These are phyloP conservation scores for Fonsecaea pedrosoi DNA, from an alignment of 2,329 filamentous ascomycete genomes.

Conservation along the genomic window DNA sequence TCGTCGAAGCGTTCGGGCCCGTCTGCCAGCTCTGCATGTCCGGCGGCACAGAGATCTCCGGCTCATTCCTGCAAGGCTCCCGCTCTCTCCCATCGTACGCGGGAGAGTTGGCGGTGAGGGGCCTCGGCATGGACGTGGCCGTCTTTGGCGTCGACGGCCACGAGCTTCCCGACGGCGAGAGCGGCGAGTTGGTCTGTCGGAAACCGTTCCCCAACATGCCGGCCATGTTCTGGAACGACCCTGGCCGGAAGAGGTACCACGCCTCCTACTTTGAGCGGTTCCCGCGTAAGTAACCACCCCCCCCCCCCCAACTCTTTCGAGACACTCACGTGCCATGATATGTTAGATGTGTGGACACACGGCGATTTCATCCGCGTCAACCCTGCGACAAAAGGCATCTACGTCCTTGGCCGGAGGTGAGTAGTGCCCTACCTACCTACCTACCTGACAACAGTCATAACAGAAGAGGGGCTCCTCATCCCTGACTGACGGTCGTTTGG, in stretches of 20 bases:
- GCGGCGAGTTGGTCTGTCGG: slow-evolving; percentile 76
- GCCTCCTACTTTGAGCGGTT: slow-evolving; percentile 40
- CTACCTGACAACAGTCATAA: neutral
- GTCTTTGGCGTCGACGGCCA: slow-evolving; percentile 13
- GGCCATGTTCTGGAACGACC: slow-evolving; percentile 64
- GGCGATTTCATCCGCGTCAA: slow-evolving; percentile 60
- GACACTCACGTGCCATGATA: neutral
- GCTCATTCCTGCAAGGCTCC: slow-evolving; percentile 59
- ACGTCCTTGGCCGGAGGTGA: slow-evolving; percentile 26
- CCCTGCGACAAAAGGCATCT: slow-evolving; percentile 17
- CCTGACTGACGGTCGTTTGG: neutral
- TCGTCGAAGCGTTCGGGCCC: slow-evolving; percentile 22
- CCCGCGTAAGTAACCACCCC: slow-evolving; percentile 12
- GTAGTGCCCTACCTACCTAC: neutral
- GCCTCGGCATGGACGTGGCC: slow-evolving; percentile 52
- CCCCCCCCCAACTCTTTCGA: too few species aligned
- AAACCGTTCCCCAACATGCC: slow-evolving; percentile 79
- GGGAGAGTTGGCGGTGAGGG: slow-evolving; percentile 62
- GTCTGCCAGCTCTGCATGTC: slow-evolving; percentile 38
- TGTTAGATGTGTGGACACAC: slow-evolving; percentile 59
- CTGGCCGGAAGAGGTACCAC: slow-evolving; percentile 61
- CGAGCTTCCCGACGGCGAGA: slow-evolving; percentile 56
- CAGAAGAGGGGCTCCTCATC: too few species aligned
- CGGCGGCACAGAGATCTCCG: slow-evolving; percentile 43
- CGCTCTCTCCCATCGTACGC: slow-evolving; percentile 69